Conservation (phyloP, 176 grass and related monocot species). For the Oryza officinalis region DNA sequence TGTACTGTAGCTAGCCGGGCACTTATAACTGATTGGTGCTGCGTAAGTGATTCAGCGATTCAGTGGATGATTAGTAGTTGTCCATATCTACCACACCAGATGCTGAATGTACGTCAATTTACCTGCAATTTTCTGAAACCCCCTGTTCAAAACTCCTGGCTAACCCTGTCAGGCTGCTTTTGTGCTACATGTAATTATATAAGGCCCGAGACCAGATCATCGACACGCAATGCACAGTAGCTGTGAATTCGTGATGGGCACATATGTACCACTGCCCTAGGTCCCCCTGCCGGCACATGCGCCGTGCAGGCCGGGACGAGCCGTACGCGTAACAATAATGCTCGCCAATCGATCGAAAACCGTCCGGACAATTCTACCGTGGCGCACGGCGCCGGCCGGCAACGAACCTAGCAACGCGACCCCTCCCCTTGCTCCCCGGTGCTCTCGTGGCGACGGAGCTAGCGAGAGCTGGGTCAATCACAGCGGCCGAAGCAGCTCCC, state of each 20-base stretch:
- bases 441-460: no score
- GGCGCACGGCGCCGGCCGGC: not conserved
- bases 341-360: not conserved
- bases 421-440: not conserved
- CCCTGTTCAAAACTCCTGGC: not conserved
- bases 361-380: not conserved
- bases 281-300: not conserved
- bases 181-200: no score
- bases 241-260: not conserved
- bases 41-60: no score
- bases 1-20: no score
- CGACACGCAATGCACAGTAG: conserved; percentile 2
- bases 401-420: not conserved
- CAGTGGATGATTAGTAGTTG: no score
- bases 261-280: not conserved
- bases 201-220: not conserved
- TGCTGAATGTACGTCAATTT: not conserved
- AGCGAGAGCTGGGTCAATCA: no score
- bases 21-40: no score
- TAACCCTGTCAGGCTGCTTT: not conserved
- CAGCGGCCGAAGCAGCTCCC: no score
- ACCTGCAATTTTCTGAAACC: not conserved
- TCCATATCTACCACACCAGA: no score
- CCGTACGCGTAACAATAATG: conserved; percentile 17
- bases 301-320: not conserved